Percentiles rank a stretch among this genome's conserved stretches.
phyloP scores from a whole-genome alignment of 768 basidiomycete genomes.

The Cyclocybe cylindracea region DNA sequence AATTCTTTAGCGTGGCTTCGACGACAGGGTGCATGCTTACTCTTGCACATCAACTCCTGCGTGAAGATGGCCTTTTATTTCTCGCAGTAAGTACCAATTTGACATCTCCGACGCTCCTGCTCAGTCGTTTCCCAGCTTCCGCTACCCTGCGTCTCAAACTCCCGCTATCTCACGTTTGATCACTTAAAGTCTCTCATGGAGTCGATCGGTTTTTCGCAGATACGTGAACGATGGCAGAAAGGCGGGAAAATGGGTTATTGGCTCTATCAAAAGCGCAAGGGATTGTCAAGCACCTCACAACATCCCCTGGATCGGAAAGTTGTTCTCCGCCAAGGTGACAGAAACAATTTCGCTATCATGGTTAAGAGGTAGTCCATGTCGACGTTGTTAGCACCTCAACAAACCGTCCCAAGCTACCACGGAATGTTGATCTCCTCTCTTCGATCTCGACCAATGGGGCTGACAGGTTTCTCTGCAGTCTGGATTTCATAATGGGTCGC shows the following conservation, averaged over 20 bases:
- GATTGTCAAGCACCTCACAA: not conserved
- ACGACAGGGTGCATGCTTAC: conserved; percentile 68
- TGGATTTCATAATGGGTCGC: too few species aligned
- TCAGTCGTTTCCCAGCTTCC: conserved; percentile 60
- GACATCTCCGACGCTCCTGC: not conserved
- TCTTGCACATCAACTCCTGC: conserved; percentile 58
- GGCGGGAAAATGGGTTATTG: conserved; percentile 89
- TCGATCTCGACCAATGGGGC: too few species aligned
- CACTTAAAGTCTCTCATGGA: conserved; percentile 60
- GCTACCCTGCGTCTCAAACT: conserved; percentile 82
- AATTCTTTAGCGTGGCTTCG: not conserved
- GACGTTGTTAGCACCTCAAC: not conserved
- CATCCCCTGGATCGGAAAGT: conserved; percentile 52
- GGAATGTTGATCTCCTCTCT: too few species aligned
- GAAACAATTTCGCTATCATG: conserved; percentile 79
- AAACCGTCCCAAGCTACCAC: too few species aligned
- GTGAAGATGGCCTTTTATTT: conserved; percentile 60
- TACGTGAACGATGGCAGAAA: conserved; percentile 60
- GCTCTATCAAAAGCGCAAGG: conserved; percentile 60
- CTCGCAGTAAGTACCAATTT: conserved; percentile 52
- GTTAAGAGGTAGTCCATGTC: conserved; percentile 15
- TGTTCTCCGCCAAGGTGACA: conserved; percentile 61
- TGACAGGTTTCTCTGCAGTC: too few species aligned
- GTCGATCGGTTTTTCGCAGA: conserved; percentile 60
- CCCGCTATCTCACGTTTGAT: conserved; percentile 73